A percentile compares a stretch with the other conserved stretches of the same genome.
Evolutionary conservation across 2,329 filamentous ascomycete genomes (phyloP).

Genomic region (Fusarium avenaceum): DNA sequence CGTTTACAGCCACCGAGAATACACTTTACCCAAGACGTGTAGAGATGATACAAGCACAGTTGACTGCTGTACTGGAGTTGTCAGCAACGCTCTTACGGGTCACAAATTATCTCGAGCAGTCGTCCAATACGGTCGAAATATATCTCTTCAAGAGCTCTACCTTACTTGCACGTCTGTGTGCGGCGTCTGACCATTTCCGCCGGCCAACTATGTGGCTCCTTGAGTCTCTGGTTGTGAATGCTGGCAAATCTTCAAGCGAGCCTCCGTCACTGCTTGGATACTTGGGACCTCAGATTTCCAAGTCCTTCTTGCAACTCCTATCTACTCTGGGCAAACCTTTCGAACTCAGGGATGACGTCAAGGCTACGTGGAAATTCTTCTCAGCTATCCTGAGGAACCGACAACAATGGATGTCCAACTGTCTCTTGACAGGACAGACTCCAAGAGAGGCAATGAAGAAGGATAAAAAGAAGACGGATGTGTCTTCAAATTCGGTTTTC

Average conservation of each 20-base stretch:
- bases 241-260: conserved; percentile 75
- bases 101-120: conserved; percentile 72
- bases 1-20: conserved; percentile 64
- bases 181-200: conserved; percentile 75
- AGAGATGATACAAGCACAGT: conserved; percentile 71
- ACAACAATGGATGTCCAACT: conserved; percentile 97
- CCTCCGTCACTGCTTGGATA: conserved; percentile 95
- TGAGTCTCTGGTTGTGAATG: conserved; percentile 78
- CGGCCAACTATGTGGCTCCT: conserved; percentile 76
- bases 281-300: conserved; percentile 84
- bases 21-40: conserved; percentile 71
- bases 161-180: conserved; percentile 81
- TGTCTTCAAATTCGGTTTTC: conserved; percentile 74
- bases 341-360: conserved; percentile 72
- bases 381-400: conserved; percentile 88
- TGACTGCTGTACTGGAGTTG: conserved; percentile 74
- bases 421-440: conserved; percentile 88
- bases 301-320: conserved; percentile 84
- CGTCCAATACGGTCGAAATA: conserved; percentile 76
- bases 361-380: conserved; percentile 85
- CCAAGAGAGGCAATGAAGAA: conserved; percentile 79
- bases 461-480: conserved; percentile 64
- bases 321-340: conserved; percentile 83
- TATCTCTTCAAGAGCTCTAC: conserved; percentile 86
- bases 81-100: conserved; percentile 78